Evolutionary conservation across 331 rosid species (phyloP), one percentile per base, ranked within the genome.

Genomic region (Dryas integrifolia): DNA sequence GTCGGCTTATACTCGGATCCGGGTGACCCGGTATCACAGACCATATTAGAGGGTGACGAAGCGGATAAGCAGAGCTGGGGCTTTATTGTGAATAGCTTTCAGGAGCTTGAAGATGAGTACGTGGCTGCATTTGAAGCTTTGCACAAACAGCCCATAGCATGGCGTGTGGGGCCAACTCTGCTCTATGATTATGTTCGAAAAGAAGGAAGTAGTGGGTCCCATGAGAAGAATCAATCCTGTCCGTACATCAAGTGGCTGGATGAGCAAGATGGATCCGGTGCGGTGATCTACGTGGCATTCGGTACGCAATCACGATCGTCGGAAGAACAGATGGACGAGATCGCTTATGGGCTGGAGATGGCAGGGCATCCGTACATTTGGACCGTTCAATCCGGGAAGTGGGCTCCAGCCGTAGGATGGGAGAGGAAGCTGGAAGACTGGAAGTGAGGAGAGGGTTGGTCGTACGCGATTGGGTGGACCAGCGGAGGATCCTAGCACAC

Each of bases 281-380:
- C 71, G 7, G 80, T 43, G 51, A 50, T 77, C 8, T 83, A 80
- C 4, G 80, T 52, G 35, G 63, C 69, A 0, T 83, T 79, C 3
- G 84, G 84, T 10, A 53, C 77, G 1, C 70, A 39, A 50, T 21
- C 63, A 2, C 46, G 58, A 35, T 38, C 76, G 41, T 50, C 58
- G 0, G 65, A 61, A 1, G 76, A 55, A 8, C 77, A 76, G 49
- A 52, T 79, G 12, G 70, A 83, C 0, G 79, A 76, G 61, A n/a
- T 79, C 15, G 84, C 79, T 11, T 51, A 65, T 6, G 84, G 79
- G 24, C 47, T 83, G 70, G 82, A 83, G 70, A 61, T 52, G 7
- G 67, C 75, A 2, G 71, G 74, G 7, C 45, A 46, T 13, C 67
- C 38, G 0, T 80, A 57, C 77, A 50, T 77, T 9, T 77, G 74